Percentiles rank a stretch among this genome's conserved stretches.
phyloP scores from a whole-genome alignment of 2,329 filamentous ascomycete species.

The Westerdykella ornata region DNA sequence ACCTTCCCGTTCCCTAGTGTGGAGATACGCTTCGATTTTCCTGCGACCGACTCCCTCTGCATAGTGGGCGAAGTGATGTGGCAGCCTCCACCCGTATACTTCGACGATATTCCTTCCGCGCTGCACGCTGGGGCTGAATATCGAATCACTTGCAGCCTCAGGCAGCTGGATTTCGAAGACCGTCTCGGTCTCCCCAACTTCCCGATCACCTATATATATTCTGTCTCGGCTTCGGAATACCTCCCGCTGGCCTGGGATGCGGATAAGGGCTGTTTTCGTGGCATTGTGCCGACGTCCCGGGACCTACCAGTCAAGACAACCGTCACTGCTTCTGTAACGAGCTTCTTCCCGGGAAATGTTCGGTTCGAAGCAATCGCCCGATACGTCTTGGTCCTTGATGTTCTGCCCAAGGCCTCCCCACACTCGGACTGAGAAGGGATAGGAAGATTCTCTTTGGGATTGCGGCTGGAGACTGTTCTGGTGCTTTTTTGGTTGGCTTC shows the following conservation, averaged over 20 bases:
- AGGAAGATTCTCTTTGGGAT: no score
- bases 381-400: constrained; percentile 19
- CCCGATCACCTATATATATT: constrained; percentile 4
- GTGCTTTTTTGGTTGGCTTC: no score
- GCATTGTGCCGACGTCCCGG: constrained; percentile 12
- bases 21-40: constrained; percentile 9
- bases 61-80: constrained; percentile 18
- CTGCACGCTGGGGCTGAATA: constrained; percentile 15
- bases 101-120: constrained; percentile 11
- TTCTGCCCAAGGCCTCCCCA: neutral
- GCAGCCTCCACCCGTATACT: constrained; percentile 16
- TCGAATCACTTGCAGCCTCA: constrained; percentile 15
- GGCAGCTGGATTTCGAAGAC: constrained; percentile 3
- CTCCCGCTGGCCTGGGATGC: constrained; percentile 21
- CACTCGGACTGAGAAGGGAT: no score
- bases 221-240: constrained; percentile 7
- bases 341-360: constrained; percentile 21
- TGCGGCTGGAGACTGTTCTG: no score
- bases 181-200: constrained; percentile 1
- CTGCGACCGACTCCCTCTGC: constrained; percentile 5
- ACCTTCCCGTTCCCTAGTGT: constrained; percentile 11
- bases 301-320: neutral
- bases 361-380: constrained; percentile 27
- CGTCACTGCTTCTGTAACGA: constrained; percentile 14
- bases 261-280: constrained; percentile 14